Conservation (phyloP, 345 rosid species). For the Aethionema arabicum region DNA sequence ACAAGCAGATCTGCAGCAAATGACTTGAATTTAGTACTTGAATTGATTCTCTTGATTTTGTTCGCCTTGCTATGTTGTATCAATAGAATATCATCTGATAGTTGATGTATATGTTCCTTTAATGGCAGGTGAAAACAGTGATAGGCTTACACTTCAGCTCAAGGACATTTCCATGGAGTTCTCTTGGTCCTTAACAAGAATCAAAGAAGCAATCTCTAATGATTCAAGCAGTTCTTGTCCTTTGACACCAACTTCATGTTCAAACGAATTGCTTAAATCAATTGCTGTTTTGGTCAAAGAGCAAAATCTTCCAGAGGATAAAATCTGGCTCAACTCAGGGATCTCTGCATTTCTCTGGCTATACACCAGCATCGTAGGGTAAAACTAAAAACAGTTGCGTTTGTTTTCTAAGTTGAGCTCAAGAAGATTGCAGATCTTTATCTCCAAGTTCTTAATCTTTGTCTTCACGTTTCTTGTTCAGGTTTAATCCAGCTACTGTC, state of each 20-base stretch:
- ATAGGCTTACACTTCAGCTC: conserved; percentile 57
- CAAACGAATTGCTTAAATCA: conserved; percentile 44
- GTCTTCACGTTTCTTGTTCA: conserved; percentile 31
- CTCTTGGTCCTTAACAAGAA: conserved; percentile 69
- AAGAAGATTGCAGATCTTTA: neutral
- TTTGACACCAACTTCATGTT: conserved; percentile 58
- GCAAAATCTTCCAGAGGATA: conserved; percentile 68
- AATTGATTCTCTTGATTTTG: neutral
- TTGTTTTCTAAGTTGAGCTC: conserved; percentile 1
- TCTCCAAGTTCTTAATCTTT: neutral
- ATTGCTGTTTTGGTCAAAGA: conserved; percentile 65
- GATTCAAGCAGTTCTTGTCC: conserved; percentile 44
- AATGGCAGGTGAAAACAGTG: conserved; percentile 48
- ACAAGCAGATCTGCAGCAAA: conserved; percentile 3
- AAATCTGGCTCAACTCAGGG: conserved; percentile 66
- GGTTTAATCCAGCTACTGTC: conserved; percentile 76
- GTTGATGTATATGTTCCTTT: conserved; percentile 17
- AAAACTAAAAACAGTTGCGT: neutral
- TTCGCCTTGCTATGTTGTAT: neutral
- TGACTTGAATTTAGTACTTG: conserved; percentile 11
- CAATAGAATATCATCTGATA: conserved; percentile 14
- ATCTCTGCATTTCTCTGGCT: conserved; percentile 82
- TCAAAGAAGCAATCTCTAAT: conserved; percentile 52
- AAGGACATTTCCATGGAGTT: conserved; percentile 63
- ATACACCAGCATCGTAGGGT: conserved; percentile 87